Percentiles rank a stretch among this genome's conserved stretches.
These are phyloP conservation scores for Punica granatum DNA, from an alignment of 345 rosid genomes.

Conservation along the genomic window DNA sequence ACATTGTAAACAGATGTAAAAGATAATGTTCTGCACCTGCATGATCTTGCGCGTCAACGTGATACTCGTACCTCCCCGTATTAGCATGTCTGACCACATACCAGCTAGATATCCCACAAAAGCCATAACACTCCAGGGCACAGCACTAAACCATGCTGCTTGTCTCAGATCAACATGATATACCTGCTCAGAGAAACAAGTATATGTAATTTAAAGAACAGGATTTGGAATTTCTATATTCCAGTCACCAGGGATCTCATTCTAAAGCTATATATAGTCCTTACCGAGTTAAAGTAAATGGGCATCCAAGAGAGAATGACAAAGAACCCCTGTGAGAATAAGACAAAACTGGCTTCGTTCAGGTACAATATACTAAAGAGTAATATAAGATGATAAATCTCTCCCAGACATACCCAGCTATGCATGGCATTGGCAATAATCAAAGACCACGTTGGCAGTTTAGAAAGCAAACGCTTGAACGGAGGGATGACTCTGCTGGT, in stretches of 20 bases:
- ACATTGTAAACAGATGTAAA: not conserved
- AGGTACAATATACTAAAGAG: not conserved
- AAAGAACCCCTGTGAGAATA: conserved; percentile 70
- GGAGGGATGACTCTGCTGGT: conserved; percentile 59
- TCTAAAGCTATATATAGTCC: conserved; percentile 15
- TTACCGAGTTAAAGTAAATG: conserved; percentile 81
- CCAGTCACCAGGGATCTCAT: not conserved
- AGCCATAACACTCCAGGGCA: conserved; percentile 96
- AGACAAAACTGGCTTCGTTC: conserved; percentile 4
- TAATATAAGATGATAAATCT: not conserved
- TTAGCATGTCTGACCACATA: conserved; percentile 67
- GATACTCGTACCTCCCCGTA: conserved; percentile 62
- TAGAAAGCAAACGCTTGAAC: conserved; percentile 69
- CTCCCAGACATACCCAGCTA: conserved; percentile 57
- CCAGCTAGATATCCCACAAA: conserved; percentile 81
- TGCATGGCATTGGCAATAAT: conserved; percentile 95
- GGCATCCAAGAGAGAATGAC: conserved; percentile 99
- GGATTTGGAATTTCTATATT: not conserved
- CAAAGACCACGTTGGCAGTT: conserved; percentile 90
- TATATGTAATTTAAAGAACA: not conserved
- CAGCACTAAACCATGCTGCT: conserved; percentile 98
- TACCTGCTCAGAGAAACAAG: conserved; percentile 33
- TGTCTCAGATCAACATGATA: conserved; percentile 87
- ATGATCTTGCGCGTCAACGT: conserved; percentile 81
- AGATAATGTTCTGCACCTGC: conserved; percentile 48